Evolutionary conservation across 768 basidiomycete genomes (phyloP).

Genomic region (Amanita jacksonii): DNA sequence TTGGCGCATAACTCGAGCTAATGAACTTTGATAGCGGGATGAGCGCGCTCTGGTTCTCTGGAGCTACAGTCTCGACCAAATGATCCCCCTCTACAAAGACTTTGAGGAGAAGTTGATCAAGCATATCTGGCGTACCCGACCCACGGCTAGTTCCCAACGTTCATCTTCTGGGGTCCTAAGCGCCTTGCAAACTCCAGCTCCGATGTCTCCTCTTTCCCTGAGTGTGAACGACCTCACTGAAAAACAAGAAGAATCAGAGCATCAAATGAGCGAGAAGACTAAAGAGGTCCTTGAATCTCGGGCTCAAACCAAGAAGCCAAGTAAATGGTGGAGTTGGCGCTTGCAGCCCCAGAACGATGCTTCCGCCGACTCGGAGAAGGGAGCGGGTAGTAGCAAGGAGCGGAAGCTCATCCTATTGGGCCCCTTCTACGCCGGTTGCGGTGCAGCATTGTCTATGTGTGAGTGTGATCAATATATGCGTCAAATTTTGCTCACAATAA

Average conservation of each 20-base stretch:
- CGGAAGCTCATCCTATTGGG: slow-evolving; percentile 50
- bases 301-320: slow-evolving; percentile 12
- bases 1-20: neutral
- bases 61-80: slow-evolving; percentile 59
- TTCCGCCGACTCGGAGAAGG: slow-evolving; percentile 31
- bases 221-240: slow-evolving; percentile 26
- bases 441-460: slow-evolving; percentile 57
- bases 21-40: slow-evolving; percentile 34
- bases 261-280: slow-evolving; percentile 14
- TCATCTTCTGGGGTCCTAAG: neutral
- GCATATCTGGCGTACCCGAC: slow-evolving; percentile 61
- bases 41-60: slow-evolving; percentile 77
- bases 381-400: slow-evolving; percentile 20
- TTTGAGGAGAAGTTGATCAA: slow-evolving; percentile 75
- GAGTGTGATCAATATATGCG: slow-evolving; percentile 13
- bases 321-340: slow-evolving; percentile 37
- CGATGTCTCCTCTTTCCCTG: neutral
- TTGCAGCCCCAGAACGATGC: slow-evolving; percentile 24
- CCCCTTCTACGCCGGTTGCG: slow-evolving; percentile 62
- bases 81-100: slow-evolving; percentile 62
- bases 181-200: neutral
- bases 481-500: neutral
- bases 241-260: slow-evolving; percentile 18
- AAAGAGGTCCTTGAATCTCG: slow-evolving; percentile 12
- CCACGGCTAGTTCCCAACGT: slow-evolving; percentile 8